Evolutionary conservation across 2,329 filamentous ascomycete species (phyloP).

Genomic region (Penicillium sp.): DNA sequence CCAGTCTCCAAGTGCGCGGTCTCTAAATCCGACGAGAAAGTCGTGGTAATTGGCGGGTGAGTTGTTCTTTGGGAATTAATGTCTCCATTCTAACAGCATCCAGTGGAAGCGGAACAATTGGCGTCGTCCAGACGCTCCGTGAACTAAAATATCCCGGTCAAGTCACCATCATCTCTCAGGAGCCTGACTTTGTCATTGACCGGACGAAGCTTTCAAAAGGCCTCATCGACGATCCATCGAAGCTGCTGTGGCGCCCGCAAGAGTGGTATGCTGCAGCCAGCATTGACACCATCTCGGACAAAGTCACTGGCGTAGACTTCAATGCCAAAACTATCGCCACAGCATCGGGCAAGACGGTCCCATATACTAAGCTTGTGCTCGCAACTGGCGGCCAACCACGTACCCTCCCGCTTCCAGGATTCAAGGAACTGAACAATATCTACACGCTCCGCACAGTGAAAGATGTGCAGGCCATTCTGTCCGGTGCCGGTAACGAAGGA

Average conservation of each 20-base stretch:
- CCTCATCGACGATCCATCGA: constrained; percentile 70
- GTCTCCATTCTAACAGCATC: constrained; percentile 3
- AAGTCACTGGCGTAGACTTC: constrained; percentile 73
- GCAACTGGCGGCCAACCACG: constrained; percentile 78
- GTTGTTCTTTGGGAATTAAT: constrained; percentile 15
- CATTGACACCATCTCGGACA: constrained; percentile 52
- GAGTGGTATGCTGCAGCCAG: constrained; percentile 66
- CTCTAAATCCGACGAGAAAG: constrained; percentile 49
- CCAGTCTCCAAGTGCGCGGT: constrained; percentile 67
- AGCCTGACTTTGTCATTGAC: constrained; percentile 84
- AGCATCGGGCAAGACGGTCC: constrained; percentile 61
- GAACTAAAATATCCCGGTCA: constrained; percentile 71
- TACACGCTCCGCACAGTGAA: constrained; percentile 75
- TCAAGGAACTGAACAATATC: constrained; percentile 80
- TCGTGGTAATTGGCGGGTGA: constrained; percentile 73
- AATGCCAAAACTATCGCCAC: constrained; percentile 66
- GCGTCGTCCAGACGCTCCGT: constrained; percentile 74
- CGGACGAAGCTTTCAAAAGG: constrained; percentile 94
- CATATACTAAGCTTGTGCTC: constrained; percentile 83
- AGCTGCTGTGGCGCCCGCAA: constrained; percentile 69
- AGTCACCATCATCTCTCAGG: constrained; percentile 76
- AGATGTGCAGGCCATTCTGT: constrained; percentile 70
- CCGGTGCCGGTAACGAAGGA: constrained; percentile 65
- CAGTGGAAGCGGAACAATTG: constrained; percentile 75
- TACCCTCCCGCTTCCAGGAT: constrained; percentile 70